Evolutionary conservation across 495 filamentous ascomycete genomes (phyloP).

Genomic region (Penicillium canescens): DNA sequence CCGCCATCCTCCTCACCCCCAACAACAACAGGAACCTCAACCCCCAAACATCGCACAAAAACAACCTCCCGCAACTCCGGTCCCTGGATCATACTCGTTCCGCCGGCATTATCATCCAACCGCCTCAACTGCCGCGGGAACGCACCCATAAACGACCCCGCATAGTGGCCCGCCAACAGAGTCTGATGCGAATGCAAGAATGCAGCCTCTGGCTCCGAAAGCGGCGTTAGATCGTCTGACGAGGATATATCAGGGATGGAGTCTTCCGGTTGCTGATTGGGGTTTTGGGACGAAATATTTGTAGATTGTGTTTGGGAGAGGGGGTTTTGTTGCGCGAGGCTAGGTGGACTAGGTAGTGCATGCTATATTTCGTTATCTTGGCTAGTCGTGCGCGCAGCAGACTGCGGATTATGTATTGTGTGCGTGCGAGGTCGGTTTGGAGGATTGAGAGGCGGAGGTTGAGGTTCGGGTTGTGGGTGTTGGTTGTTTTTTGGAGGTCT

Average conservation of each 20-base stretch:
- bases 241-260: slow-evolving; percentile 39
- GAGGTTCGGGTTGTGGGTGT: slow-evolving; percentile 77
- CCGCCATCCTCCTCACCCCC: slow-evolving; percentile 58
- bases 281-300: slow-evolving; percentile 44
- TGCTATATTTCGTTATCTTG: slow-evolving; percentile 58
- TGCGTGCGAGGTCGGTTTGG: slow-evolving; percentile 93
- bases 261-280: slow-evolving; percentile 32
- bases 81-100: slow-evolving; percentile 86
- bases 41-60: slow-evolving; percentile 73
- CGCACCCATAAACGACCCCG: slow-evolving; percentile 72
- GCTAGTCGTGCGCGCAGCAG: slow-evolving; percentile 81
- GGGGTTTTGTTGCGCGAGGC: slow-evolving; percentile 61
- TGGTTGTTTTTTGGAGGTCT: slow-evolving; percentile 37
- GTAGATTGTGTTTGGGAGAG: slow-evolving; percentile 49
- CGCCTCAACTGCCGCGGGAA: slow-evolving; percentile 77
- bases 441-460: slow-evolving; percentile 93
- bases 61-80: slow-evolving; percentile 82
- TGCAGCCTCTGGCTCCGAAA: slow-evolving; percentile 71
- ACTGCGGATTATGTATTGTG: slow-evolving; percentile 86
- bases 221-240: slow-evolving; percentile 42
- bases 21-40: slow-evolving; percentile 53
- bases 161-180: slow-evolving; percentile 78
- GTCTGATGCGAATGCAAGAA: slow-evolving; percentile 83
- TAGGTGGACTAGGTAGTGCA: slow-evolving; percentile 42
- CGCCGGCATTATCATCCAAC: slow-evolving; percentile 86